Base-by-base conservation (phyloP, 495 filamentous ascomycete species). In the Lasiosphaeriaceae sp. region DNA sequence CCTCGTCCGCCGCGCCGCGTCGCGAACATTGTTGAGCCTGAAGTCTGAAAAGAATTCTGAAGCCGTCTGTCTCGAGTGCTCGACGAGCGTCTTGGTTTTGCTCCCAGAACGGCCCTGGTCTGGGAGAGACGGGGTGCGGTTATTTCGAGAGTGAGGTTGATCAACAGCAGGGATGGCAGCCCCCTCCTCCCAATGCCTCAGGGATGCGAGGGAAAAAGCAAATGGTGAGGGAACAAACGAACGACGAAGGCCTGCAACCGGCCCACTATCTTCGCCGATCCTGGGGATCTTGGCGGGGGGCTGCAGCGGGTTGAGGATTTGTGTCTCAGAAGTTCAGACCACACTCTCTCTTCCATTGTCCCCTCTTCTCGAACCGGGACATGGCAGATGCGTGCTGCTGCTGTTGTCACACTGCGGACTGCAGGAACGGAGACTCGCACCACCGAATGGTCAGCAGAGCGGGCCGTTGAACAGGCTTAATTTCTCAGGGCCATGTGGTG, bases 91-190 rank as follows among this genome's bases (percentile, higher is more conserved):
- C 4, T 31, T 31, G 43, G 34, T 17, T 46, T 59, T 16, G 7
- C 34, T 21, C 46, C 26, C 45, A 24, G 50, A 47, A 55, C 57
- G 34, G 31, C 19, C n/a, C 56, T 35, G 49, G 23, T 61, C 50
- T 58, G 65, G 58, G 45, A 59, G 71, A 71, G 60, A 61, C 59
- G 58, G 52, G 55, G 66, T 65, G 70, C 68, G 71, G 72, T 59
- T 73, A 76, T 76, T 77, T 60, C 56, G 14, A 31, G 66, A 63
- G 63, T 59, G 66, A 70, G 72, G 74, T 72, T 76, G 76, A 79
- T 79, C 78, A 69, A 47, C 77, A 48, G 37, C 75, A 71, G 61
- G 77, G 77, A 73, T 73, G 34, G 21, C n/a, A 35, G 39, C 51
- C 48, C 54, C 66, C 50, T 20, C 7, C 16, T 9, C 22, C 11